Base-by-base conservation (phyloP, 2,329 filamentous ascomycete species). In the Tothia fuscella region DNA sequence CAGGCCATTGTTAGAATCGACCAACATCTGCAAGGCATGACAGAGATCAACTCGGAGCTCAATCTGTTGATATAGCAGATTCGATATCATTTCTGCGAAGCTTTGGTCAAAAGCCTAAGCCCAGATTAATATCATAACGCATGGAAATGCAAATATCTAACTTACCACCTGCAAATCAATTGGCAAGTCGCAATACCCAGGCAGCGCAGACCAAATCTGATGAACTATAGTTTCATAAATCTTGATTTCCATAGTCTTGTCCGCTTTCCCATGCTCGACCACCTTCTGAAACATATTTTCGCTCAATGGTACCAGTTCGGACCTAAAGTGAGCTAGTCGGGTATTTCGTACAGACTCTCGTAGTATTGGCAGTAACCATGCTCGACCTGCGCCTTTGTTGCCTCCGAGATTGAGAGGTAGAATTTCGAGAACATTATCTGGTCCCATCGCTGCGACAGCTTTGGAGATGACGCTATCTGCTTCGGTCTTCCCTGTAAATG, bases 211-310 rank as follows among this genome's bases (percentile, higher is more conserved):
- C 91, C 91, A 98, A 31, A 89, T 88, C 57, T 98, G 91, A 51
- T 93, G 82, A 6, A 98, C 85, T 4, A 98, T 69, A 0, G 91
- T 96, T 64, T 98, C 89, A 57, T 91, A 98, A 45, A 98, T 93
- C 69, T 98, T 98, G 56, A 91, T 75, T 59, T 96, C 87, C 73
- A 94, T 88, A 0, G 86, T 91, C 70, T 94, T 95, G 56, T 89
- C 83, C 12, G 76, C 78, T 17, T 75, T 67, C 12, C 82, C 84
- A 52, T 93, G 82, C 47, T 93, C 81, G 35, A 94, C 67, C 4
- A 96, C 83, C 49, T 76, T 78, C 58, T 96, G 85, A 59, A 89
- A 95, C 70, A 98, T 83, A 38, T 74, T 65, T 58, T 94, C 83
- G 57, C 89, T 96, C 19, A 98, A 67, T 13, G 91, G 87, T 5